Conservation (phyloP, 192 early-diverging fungal species). For the Mortierella antarctica region DNA sequence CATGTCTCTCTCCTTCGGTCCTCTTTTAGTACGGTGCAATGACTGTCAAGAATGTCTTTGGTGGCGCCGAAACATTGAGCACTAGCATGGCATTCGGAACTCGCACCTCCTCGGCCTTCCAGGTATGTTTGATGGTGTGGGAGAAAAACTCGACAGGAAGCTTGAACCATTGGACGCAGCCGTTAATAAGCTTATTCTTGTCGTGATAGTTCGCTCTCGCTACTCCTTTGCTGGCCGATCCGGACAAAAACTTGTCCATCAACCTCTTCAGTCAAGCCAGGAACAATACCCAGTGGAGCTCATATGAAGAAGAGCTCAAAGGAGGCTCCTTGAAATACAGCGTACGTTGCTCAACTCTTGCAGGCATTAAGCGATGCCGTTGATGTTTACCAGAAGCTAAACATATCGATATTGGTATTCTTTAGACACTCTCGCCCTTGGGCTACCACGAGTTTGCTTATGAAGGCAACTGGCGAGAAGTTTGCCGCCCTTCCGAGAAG, state of each 20-base stretch:
- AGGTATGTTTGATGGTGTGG: constrained; percentile 41
- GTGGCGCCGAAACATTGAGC: constrained; percentile 86
- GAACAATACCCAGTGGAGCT: constrained; percentile 71
- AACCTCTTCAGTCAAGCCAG: constrained; percentile 72
- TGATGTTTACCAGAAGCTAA: neutral
- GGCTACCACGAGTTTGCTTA: constrained; percentile 78
- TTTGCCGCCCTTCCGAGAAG: constrained; percentile 66
- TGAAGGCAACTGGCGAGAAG: constrained; percentile 81
- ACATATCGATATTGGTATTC: neutral
- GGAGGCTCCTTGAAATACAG: constrained; percentile 68
- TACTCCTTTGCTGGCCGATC: constrained; percentile 78
- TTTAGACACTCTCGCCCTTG: constrained; percentile 57
- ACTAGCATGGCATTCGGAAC: constrained; percentile 82
- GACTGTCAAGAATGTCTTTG: constrained; percentile 86
- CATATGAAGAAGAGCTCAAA: constrained; percentile 80
- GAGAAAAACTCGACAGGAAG: neutral
- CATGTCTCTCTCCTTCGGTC: neutral
- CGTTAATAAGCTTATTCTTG: neutral
- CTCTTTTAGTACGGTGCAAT: constrained; percentile 59
- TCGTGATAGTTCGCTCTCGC: constrained; percentile 64
- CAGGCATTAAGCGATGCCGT: neutral
- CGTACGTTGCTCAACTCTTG: constrained; percentile 37
- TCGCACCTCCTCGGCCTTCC: constrained; percentile 66
- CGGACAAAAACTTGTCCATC: constrained; percentile 72
- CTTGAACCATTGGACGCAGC: neutral